Base-by-base conservation (phyloP, 2,329 filamentous ascomycete genomes). In the Zalaria obscura region DNA sequence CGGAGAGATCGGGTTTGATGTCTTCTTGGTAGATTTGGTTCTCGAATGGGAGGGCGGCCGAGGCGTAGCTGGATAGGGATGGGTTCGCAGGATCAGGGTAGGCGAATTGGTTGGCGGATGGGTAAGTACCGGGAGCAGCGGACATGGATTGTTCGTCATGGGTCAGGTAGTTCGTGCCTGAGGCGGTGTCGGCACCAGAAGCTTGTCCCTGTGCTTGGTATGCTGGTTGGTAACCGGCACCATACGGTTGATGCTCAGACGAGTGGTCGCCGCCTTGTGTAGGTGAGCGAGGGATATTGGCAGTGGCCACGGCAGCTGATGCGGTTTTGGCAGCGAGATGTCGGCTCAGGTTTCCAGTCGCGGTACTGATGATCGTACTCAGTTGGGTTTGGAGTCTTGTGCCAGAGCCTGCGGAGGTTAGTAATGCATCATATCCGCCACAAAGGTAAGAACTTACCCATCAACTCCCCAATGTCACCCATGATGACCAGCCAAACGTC, bases 401-500 rank as follows among this genome's bases (percentile, higher is more conserved):
- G 5, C 67, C 69, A 27, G 69, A 68, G 26, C 18, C 18, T 18
- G 18, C 18, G 18, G 18, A 18, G 2, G 18, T 18, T 18, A 18
- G 18, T 18, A 18, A 18, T 18, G 18, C 18, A 18, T 18, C 18
- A 18, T 18, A 65, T 68, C 70, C 40, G 18, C 11, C n/a, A 26
- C 11, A 27, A 4, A 45, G 25, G 4, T 42, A 40, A 36, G 7
- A n/a, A 66, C 70, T 58, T 65, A 83, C 81, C 80, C 35, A 85
- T 61, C n/a, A 84, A 62, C 33, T 65, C 63, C 18, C 78, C 75
- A 38, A 78, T 76, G 43, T 84, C 78, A 27, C 70, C 70, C 48
- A 89, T 70, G 35, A 88, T 72, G 29, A 69, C 67, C 38, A 84
- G 63, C 78, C 83, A 88, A 25, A 67, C 60, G 28, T 73, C 68